These are phyloP conservation scores for Sutorius australiensis DNA, from an alignment of 768 basidiomycete genomes.

Conservation along the genomic window DNA sequence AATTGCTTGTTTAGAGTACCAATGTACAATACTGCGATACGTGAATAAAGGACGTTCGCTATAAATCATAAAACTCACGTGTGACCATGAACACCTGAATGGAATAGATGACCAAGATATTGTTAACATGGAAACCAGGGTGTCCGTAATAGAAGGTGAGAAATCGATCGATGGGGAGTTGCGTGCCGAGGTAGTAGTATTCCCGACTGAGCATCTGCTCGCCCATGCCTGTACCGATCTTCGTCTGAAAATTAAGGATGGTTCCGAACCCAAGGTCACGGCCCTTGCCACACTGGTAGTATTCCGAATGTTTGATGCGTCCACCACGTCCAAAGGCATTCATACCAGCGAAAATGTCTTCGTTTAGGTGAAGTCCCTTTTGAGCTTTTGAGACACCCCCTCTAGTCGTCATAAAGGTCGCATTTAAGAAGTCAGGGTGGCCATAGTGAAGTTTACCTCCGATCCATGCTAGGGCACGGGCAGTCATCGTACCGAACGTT, in stretches of 20 bases:
- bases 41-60: constrained; percentile 4
- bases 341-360: constrained; percentile 99
- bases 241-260: constrained; percentile 99
- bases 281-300: constrained; percentile 99
- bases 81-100: constrained; percentile 98
- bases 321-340: constrained; percentile 97
- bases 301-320: constrained; percentile 98
- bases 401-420: constrained; percentile 96
- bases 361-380: constrained; percentile 96
- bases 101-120: constrained; percentile 97
- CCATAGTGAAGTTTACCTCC: constrained; percentile 99
- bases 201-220: constrained; percentile 99
- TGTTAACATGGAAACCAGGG: constrained; percentile 99
- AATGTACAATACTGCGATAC: constrained; percentile 73
- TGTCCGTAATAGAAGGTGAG: constrained; percentile 99
- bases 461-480: constrained; percentile 92
- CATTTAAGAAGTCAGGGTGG: constrained; percentile 98
- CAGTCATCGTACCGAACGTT: constrained; percentile 98
- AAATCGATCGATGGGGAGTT: constrained; percentile 97
- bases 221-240: constrained; percentile 99
- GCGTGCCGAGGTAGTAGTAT: constrained; percentile 98
- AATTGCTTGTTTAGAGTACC: constrained; percentile 96
- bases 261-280: constrained; percentile 99
- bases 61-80: constrained; percentile 45
- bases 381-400: constrained; percentile 99